phyloP scores from a whole-genome alignment of 192 early-diverging fungal species.

The Rhizoclosmatium globosum region DNA sequence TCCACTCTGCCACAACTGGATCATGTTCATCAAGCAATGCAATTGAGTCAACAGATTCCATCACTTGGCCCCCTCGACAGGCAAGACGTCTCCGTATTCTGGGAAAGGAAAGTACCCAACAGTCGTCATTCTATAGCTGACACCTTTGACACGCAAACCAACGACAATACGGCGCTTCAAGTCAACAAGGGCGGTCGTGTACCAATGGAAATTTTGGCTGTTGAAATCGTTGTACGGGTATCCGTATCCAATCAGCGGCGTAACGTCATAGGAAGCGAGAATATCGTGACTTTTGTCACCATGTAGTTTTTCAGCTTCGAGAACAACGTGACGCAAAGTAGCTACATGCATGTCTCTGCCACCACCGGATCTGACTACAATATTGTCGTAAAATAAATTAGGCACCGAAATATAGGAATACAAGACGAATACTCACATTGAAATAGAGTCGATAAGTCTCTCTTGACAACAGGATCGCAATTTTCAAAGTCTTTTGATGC shows the following conservation, averaged over 20 bases:
- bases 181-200: slow-evolving; percentile 9
- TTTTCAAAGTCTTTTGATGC: background rate
- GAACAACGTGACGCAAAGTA: background rate
- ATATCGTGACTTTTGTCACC: no score
- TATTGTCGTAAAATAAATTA: background rate
- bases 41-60: background rate
- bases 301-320: slow-evolving; percentile 5
- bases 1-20: background rate
- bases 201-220: background rate
- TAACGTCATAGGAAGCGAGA: background rate
- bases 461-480: background rate
- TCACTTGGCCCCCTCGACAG: background rate
- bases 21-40: slow-evolving; percentile 1
- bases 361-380: background rate
- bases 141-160: slow-evolving; percentile 1
- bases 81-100: slow-evolving; percentile 24
- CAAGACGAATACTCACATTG: background rate
- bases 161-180: slow-evolving; percentile 1
- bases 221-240: slow-evolving; percentile 8
- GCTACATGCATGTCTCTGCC: background rate
- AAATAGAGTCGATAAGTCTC: background rate
- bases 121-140: slow-evolving; percentile 1
- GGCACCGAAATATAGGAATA: background rate
- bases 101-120: slow-evolving; percentile 22
- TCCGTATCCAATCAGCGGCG: background rate